A percentile compares a stretch with the other conserved stretches of the same genome.
Evolutionary conservation across 2,329 filamentous ascomycete genomes (phyloP).

Genomic region (Xylariaceae sp.): DNA sequence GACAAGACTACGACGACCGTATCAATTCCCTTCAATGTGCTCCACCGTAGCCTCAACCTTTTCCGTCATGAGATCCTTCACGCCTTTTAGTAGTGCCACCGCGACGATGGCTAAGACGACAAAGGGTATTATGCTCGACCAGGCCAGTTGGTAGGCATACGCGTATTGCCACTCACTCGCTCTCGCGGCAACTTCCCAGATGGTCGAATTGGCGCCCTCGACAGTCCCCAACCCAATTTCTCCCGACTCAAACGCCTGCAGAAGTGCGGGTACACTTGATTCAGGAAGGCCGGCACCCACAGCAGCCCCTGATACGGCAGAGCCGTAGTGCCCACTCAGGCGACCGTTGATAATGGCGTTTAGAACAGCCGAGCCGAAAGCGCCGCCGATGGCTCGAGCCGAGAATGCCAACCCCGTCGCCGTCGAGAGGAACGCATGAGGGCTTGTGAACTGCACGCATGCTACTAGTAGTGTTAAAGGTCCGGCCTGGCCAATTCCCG

Average conservation of each 20-base stretch:
- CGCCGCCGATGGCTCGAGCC: slow-evolving; percentile 59
- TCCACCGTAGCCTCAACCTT: slow-evolving; percentile 61
- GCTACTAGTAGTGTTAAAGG: slow-evolving; percentile 58
- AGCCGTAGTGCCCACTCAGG: slow-evolving; percentile 48
- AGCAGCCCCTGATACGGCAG: slow-evolving; percentile 50
- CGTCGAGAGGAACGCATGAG: slow-evolving; percentile 59
- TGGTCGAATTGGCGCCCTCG: slow-evolving; percentile 45
- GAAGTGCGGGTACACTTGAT: slow-evolving; percentile 45
- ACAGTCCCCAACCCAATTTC: slow-evolving; percentile 35
- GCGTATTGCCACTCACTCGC: slow-evolving; percentile 55
- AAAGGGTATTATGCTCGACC: slow-evolving; percentile 59
- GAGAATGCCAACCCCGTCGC: slow-evolving; percentile 61
- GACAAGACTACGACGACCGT: too few relatives aligned
- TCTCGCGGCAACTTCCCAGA: slow-evolving; percentile 47
- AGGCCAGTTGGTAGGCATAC: slow-evolving; percentile 56
- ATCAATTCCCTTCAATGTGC: slow-evolving; percentile 39
- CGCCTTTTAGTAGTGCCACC: slow-evolving; percentile 53
- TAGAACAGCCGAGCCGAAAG: slow-evolving; percentile 59
- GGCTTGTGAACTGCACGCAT: slow-evolving; percentile 59
- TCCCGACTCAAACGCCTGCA: slow-evolving; percentile 49
- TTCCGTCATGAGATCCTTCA: slow-evolving; percentile 60
- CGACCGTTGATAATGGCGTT: slow-evolving; percentile 59
- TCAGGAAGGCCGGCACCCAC: slow-evolving; percentile 50
- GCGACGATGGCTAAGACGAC: slow-evolving; percentile 55
- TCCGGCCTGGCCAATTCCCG: slow-evolving; percentile 56